A percentile compares a stretch with the other conserved stretches of the same genome.
These are phyloP conservation scores for Salvia sclarea DNA, from an alignment of 305 asterid species.

Conservation along the genomic window DNA sequence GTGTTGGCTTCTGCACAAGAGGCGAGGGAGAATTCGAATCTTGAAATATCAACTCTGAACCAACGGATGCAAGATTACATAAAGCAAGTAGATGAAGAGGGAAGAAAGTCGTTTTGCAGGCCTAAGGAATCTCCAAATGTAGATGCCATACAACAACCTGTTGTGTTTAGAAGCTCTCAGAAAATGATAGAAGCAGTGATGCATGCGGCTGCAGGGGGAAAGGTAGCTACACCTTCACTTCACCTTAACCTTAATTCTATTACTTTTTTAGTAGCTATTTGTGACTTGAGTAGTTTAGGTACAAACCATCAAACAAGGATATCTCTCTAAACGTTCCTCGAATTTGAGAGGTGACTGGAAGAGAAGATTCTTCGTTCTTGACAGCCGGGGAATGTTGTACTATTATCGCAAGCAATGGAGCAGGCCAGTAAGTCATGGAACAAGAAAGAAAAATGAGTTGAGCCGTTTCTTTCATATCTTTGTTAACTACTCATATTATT, in stretches of 20 bases:
- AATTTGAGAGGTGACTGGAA: slow-evolving; percentile 78
- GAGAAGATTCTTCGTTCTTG: slow-evolving; percentile 72
- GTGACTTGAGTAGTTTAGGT: slow-evolving; percentile 77
- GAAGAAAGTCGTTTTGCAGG: slow-evolving; percentile 48
- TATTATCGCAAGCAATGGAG: slow-evolving; percentile 71
- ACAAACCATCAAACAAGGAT: slow-evolving; percentile 88
- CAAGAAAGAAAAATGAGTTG: slow-evolving; percentile 8
- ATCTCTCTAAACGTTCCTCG: slow-evolving; percentile 79
- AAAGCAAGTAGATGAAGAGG: slow-evolving; percentile 66
- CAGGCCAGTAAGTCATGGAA: slow-evolving; percentile 50
- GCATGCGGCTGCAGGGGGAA: slow-evolving; percentile 83
- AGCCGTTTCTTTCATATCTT: slow-evolving; percentile 21
- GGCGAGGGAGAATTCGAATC: slow-evolving; percentile 64
- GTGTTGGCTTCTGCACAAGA: slow-evolving; percentile 75
- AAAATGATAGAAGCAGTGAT: slow-evolving; percentile 83
- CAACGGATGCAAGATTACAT: slow-evolving; percentile 81
- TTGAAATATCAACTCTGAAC: slow-evolving; percentile 72
- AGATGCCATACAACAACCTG: slow-evolving; percentile 54
- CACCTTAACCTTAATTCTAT: too few species aligned
- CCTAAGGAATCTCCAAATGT: slow-evolving; percentile 43
- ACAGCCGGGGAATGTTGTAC: slow-evolving; percentile 62
- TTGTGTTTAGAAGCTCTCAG: slow-evolving; percentile 60
- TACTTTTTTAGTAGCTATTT: slow-evolving; percentile 41
- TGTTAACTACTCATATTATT: slow-evolving; percentile 31
- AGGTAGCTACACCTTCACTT: too few species aligned